phyloP scores from a whole-genome alignment of 164 flowering plant genomes.

The Piper betle region DNA sequence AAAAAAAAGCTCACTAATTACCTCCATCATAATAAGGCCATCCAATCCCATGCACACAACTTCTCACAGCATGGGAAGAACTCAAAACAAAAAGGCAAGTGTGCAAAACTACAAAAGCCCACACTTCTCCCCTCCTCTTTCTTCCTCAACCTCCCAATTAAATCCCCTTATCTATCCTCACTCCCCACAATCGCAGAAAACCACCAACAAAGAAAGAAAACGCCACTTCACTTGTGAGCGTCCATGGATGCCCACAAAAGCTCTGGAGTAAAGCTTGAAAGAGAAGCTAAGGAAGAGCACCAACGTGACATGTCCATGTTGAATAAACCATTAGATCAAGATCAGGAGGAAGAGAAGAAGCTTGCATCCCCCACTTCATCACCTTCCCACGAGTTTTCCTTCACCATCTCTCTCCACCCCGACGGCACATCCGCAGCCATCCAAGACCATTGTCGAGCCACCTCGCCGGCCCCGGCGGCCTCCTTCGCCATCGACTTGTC shows the following conservation, averaged over 20 bases:
- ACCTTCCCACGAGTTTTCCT: slow-evolving; percentile 13
- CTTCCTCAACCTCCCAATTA: slow-evolving; percentile 1
- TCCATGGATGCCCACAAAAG: too few species aligned
- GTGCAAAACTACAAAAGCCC: not conserved
- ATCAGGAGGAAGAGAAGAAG: too few species aligned
- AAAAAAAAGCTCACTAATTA: not conserved
- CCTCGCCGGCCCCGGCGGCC: slow-evolving; percentile 2
- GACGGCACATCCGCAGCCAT: slow-evolving; percentile 5
- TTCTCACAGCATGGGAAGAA: slow-evolving; percentile 1
- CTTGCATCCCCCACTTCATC: not conserved
- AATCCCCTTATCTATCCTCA: too few species aligned
- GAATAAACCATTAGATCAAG: too few species aligned
- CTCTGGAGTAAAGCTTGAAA: too few species aligned
- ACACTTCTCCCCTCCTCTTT: not conserved
- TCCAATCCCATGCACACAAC: not conserved
- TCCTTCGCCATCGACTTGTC: slow-evolving; percentile 52
- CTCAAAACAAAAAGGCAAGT: slow-evolving; percentile 1
- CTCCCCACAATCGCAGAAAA: too few species aligned
- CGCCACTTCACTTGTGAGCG: too few species aligned
- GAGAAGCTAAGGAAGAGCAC: too few species aligned
- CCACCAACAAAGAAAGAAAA: too few species aligned
- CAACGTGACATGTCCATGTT: too few species aligned
- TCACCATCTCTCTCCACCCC: slow-evolving; percentile 50
- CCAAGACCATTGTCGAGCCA: too few species aligned
- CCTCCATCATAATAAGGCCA: not conserved